Base-by-base conservation (phyloP, 2,329 filamentous ascomycete genomes). In the Pseudocercospora macadamiae region DNA sequence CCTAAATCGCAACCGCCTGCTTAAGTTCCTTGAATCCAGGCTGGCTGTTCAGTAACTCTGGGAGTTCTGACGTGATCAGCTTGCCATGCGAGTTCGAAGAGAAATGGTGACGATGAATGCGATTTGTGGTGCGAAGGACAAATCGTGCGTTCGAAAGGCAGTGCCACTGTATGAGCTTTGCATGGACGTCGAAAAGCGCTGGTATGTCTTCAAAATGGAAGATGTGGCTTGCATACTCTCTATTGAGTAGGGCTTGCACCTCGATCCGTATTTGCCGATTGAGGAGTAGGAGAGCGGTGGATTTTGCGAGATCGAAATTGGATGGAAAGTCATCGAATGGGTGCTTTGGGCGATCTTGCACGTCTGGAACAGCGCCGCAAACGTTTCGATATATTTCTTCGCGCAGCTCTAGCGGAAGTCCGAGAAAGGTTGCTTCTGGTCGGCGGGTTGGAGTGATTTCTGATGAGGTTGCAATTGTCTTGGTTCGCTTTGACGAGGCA, bases 351-450 rank as follows among this genome's bases (percentile, higher is more conserved):
- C n/a, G 23, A 14, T 25, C 14, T 23, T 14, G 42, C 1, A 14
- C 19, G 12, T 28, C 14, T 3, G 42, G 42, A 5, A 47, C 10
- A 7, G 9, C 19, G 19, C 42, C 42, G 23, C n/a, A 26, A 3
- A 47, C 42, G n/a, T 25, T n/a, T 23, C 42, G 42, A 28, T 47
- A 47, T 28, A 47, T 47, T 7, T 47, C 42, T 26, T 47, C 42
- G 12, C 42, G 23, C 3, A 47, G 42, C 23, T 23, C 42, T 47
- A 26, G 9, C 23, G 42, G 42, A 12, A 45, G 42, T 7, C 19
- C 21, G 4, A 45, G 19, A 12, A 45, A 21, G 42, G 42, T 45
- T 25, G 19, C 19, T 47, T 47, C 12, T 12, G 28, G 28, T 32
- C 42, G 23, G 12, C 3, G 21, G 14, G 19, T 47, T 23, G 2